Percentiles rank a stretch among this genome's conserved stretches.
Evolutionary conservation across 495 filamentous ascomycete genomes (phyloP).

Genomic region (Hypoxylon crocopeplum): DNA sequence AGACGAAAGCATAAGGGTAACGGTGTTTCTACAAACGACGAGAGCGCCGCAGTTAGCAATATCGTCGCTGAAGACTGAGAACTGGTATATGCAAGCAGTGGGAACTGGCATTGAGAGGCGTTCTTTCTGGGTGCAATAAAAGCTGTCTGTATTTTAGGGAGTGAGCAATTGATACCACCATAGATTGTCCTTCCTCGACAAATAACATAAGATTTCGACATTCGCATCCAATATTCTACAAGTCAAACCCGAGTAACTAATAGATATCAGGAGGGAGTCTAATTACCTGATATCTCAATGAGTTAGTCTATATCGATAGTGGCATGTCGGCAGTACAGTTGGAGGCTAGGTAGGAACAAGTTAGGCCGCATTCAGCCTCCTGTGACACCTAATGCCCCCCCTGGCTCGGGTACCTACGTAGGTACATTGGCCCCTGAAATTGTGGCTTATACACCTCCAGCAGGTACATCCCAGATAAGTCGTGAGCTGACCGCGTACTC

Average conservation of each 20-base stretch:
- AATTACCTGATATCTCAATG: neutral
- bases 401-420: slow-evolving; percentile 11
- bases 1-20: slow-evolving; percentile 52
- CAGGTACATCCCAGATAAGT: neutral
- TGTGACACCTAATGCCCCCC: slow-evolving; percentile 4
- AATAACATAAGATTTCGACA: too few relatives aligned
- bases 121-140: slow-evolving; percentile 9
- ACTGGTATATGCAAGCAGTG: neutral
- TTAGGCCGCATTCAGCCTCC: slow-evolving; percentile 23
- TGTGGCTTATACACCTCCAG: slow-evolving; percentile 8
- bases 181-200: neutral
- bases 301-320: too few relatives aligned
- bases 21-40: slow-evolving; percentile 9
- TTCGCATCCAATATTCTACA: too few relatives aligned
- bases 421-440: slow-evolving; percentile 14
- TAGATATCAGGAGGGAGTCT: too few relatives aligned
- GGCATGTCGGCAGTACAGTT: too few relatives aligned
- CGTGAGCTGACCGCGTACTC: neutral
- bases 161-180: slow-evolving; percentile 19
- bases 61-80: slow-evolving; percentile 28
- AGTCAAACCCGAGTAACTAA: too few relatives aligned
- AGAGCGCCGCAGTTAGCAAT: slow-evolving; percentile 12
- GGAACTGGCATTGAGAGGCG: slow-evolving; percentile 8
- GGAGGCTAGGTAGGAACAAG: slow-evolving; percentile 7
- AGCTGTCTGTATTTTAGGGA: slow-evolving; percentile 4